Conservation (phyloP, 106 monocot genomes). For the Amphibolis antarctica region DNA sequence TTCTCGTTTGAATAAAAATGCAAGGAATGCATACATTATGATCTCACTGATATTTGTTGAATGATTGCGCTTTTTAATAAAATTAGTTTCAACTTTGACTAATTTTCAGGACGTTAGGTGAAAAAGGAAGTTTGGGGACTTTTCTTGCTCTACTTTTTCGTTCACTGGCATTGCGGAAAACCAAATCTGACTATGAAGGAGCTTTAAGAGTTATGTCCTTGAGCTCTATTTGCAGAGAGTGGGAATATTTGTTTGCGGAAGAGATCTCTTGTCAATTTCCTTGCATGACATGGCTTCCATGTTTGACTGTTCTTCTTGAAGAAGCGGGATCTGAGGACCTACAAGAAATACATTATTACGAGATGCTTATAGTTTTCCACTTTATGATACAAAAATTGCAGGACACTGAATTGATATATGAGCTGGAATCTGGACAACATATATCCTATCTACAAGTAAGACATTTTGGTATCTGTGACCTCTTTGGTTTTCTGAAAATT, state of each 20-base stretch:
- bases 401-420: conserved; percentile 56
- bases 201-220: conserved; percentile 7
- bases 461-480: no score
- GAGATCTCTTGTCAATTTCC: conserved; percentile 61
- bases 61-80: background rate
- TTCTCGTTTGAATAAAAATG: background rate
- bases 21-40: background rate
- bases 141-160: conserved; percentile 46
- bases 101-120: conserved; percentile 65
- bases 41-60: no score
- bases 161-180: conserved; percentile 27
- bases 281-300: conserved; percentile 71
- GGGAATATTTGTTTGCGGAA: conserved; percentile 64
- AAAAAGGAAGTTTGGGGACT: conserved; percentile 43
- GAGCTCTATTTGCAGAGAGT: conserved; percentile 19
- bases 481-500: no score
- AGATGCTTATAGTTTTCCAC: conserved; percentile 37
- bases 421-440: conserved; percentile 52
- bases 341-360: conserved; percentile 17
- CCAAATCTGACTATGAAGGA: conserved; percentile 8
- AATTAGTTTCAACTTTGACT: background rate
- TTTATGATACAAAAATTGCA: conserved; percentile 47
- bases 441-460: conserved; percentile 48
- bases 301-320: conserved; percentile 48
- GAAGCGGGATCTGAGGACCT: conserved; percentile 27